These are phyloP conservation scores for Anastatica hierochuntica DNA, from an alignment of 345 rosid species.

Conservation along the genomic window DNA sequence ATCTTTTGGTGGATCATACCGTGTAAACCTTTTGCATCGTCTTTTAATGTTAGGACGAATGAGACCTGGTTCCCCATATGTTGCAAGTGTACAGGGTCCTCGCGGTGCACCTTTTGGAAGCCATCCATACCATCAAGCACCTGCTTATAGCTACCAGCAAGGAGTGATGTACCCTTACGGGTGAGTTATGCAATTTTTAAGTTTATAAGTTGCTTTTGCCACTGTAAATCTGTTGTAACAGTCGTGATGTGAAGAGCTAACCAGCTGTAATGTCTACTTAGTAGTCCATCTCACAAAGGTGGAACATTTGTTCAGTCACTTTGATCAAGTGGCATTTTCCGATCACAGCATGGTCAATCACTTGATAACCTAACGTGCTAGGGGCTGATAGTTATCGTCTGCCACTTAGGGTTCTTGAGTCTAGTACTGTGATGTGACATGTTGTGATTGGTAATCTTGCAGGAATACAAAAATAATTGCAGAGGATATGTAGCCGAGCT, in stretches of 20 bases:
- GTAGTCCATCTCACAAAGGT: constrained; percentile 1
- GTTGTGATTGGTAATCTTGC: constrained; percentile 71
- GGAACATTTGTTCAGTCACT: constrained; percentile 1
- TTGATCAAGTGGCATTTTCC: constrained; percentile 19
- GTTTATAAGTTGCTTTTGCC: background rate
- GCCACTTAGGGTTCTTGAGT: constrained; percentile 34
- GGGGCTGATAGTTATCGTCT: constrained; percentile 30
- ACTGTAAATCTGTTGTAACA: background rate
- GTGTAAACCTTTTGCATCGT: background rate
- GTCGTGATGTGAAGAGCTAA: background rate
- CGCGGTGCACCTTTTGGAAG: constrained; percentile 56
- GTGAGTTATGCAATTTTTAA: constrained; percentile 37
- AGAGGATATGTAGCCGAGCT: constrained; percentile 47
- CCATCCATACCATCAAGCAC: constrained; percentile 67
- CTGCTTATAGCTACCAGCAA: constrained; percentile 63
- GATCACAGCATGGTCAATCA: constrained; percentile 32
- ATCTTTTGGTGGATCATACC: background rate
- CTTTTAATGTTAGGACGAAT: constrained; percentile 38
- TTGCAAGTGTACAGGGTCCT: constrained; percentile 48
- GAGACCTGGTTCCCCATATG: constrained; percentile 50
- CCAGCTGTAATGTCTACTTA: background rate
- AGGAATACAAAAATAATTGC: constrained; percentile 51
- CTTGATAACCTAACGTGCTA: constrained; percentile 22
- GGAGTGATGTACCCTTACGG: constrained; percentile 76
- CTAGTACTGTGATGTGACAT: constrained; percentile 41